A percentile compares a stretch with the other conserved stretches of the same genome.
phyloP scores from a whole-genome alignment of 2,329 filamentous ascomycete species.

The Fusarium drepaniforme region DNA sequence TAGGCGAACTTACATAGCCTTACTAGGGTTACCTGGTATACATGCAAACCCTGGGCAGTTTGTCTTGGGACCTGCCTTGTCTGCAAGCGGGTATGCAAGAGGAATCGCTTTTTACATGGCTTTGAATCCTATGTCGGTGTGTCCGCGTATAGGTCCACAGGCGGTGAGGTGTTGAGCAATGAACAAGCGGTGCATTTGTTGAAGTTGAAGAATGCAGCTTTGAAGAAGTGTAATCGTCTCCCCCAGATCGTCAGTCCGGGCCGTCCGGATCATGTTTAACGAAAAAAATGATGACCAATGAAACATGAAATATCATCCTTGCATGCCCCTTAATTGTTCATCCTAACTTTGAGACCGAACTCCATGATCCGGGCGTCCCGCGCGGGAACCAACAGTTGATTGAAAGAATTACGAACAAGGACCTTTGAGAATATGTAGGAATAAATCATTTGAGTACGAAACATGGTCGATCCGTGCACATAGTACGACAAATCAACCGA shows the following conservation, averaged over 20 bases:
- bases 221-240: no score
- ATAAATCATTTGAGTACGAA: background rate
- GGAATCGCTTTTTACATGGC: background rate
- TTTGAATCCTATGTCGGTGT: background rate
- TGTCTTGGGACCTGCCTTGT: background rate
- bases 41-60: background rate
- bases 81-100: background rate
- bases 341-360: background rate
- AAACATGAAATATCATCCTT: background rate
- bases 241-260: background rate
- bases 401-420: background rate
- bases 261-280: background rate
- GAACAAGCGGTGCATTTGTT: background rate
- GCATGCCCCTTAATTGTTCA: background rate
- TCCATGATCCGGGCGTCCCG: background rate
- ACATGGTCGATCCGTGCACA: background rate
- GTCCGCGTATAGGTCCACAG: background rate
- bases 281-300: background rate
- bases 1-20: background rate
- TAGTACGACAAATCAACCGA: background rate
- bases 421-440: background rate
- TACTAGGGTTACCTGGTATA: background rate
- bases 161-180: background rate
- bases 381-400: background rate
- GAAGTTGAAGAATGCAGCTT: background rate